phyloP scores from a whole-genome alignment of 352 stramenopile genomes.

The Pilasporangium apinafurcum region DNA sequence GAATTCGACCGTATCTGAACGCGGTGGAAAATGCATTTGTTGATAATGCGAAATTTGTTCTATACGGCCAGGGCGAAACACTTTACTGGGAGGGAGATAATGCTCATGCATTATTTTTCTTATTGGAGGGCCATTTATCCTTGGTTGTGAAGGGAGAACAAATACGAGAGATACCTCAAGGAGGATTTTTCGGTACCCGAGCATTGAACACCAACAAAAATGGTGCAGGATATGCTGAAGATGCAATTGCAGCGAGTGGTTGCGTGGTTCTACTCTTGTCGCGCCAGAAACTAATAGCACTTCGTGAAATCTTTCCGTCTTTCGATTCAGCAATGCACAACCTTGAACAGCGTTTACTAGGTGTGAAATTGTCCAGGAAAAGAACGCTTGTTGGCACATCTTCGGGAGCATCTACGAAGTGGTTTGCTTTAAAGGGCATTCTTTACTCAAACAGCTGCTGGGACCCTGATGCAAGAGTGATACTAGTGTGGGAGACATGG shows the following conservation, averaged over 20 bases:
- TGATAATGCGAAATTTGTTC: constrained; percentile 23
- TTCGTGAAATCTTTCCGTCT: constrained; percentile 18
- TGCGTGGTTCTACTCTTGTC: constrained; percentile 27
- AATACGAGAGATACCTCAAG: constrained; percentile 14
- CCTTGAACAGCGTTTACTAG: constrained; percentile 18
- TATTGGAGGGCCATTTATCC: constrained; percentile 19
- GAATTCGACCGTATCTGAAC: constrained; percentile 13
- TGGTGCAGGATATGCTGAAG: constrained; percentile 19
- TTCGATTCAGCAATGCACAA: constrained; percentile 10
- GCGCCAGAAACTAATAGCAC: constrained; percentile 10
- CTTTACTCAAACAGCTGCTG: constrained; percentile 10
- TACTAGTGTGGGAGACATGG: constrained; percentile 32
- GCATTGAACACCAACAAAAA: constrained; percentile 10
- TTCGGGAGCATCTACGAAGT: background rate
- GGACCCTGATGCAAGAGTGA: constrained; percentile 26
- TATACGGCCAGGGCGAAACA: constrained; percentile 33
- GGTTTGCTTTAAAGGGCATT: background rate
- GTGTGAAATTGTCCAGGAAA: constrained; percentile 24
- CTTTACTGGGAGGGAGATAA: constrained; percentile 32
- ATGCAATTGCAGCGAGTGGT: constrained; percentile 20
- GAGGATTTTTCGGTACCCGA: constrained; percentile 26
- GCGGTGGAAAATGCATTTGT: constrained; percentile 28
- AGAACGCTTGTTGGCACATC: constrained; percentile 4
- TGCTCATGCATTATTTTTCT: constrained; percentile 22
- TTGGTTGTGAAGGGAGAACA: constrained; percentile 3